These are phyloP conservation scores for Heterobasidion occidentale DNA, from an alignment of 1,284 basidiomycete species.

Conservation along the genomic window DNA sequence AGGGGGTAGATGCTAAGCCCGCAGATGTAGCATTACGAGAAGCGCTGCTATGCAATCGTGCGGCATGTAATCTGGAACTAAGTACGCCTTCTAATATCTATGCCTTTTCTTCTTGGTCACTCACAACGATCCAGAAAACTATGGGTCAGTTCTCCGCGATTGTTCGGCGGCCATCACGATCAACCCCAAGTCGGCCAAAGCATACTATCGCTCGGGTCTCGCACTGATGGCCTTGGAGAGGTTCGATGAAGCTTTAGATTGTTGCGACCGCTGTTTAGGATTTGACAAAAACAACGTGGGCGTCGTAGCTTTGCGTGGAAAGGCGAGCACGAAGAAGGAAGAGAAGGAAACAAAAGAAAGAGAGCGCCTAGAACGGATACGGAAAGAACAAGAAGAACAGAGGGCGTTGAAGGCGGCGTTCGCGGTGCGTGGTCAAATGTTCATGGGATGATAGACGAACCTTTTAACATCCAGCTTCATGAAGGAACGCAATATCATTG, in stretches of 20 bases:
- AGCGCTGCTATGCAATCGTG: constrained; percentile 81
- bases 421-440: constrained; percentile 36
- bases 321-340: constrained; percentile 35
- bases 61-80: constrained; percentile 88
- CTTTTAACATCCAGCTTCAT: constrained; percentile 7
- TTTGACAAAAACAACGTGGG: constrained; percentile 51
- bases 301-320: constrained; percentile 39
- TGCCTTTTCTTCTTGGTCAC: not conserved
- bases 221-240: constrained; percentile 70
- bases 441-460: constrained; percentile 1
- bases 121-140: constrained; percentile 52
- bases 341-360: constrained; percentile 43
- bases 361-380: constrained; percentile 39
- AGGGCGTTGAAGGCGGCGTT: constrained; percentile 47
- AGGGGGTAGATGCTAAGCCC: constrained; percentile 82
- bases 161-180: constrained; percentile 66
- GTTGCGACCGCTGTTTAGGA: constrained; percentile 57
- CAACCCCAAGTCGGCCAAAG: constrained; percentile 67
- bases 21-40: constrained; percentile 55
- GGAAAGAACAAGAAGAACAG: constrained; percentile 39
- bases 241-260: constrained; percentile 75
- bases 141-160: constrained; percentile 77
- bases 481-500: constrained; percentile 61
- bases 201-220: constrained; percentile 74
- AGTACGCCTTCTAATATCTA: constrained; percentile 30